Percentiles rank a stretch among this genome's conserved stretches.
Evolutionary conservation across 177 flowering plant genomes (phyloP).

Genomic region (Vitis hybrid): DNA sequence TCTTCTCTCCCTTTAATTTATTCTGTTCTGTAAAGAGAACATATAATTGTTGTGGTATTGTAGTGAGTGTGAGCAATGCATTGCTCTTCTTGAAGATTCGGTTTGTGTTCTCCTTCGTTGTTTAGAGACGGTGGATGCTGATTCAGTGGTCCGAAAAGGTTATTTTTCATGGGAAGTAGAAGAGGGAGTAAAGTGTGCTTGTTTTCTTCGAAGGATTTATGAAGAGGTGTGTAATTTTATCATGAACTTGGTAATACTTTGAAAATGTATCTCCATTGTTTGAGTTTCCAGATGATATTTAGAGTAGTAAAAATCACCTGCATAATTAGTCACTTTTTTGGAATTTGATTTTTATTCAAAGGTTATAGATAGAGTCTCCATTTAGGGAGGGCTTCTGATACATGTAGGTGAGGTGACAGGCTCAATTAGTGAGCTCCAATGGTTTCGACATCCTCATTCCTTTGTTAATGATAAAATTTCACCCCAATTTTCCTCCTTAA

Average conservation of each 20-base stretch:
- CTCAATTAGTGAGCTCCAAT: not conserved
- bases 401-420: not conserved
- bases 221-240: constrained; percentile 74
- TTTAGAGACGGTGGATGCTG: constrained; percentile 59
- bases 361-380: not conserved
- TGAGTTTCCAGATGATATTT: not conserved
- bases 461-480: too few species aligned
- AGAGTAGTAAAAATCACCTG: not conserved
- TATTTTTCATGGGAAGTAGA: constrained; percentile 47
- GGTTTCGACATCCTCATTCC: too few species aligned
- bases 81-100: constrained; percentile 28
- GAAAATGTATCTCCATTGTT: not conserved
- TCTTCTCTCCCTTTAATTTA: too few species aligned
- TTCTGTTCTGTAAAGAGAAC: too few species aligned
- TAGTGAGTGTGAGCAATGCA: too few species aligned
- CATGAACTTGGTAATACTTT: not conserved
- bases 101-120: constrained; percentile 61
- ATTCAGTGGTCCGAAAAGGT: constrained; percentile 26
- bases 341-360: not conserved
- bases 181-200: constrained; percentile 76
- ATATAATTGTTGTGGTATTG: too few species aligned
- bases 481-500: too few species aligned
- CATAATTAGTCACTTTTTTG: not conserved
- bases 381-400: not conserved
- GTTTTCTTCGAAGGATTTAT: constrained; percentile 75